Conservation (phyloP, 2,329 filamentous ascomycete species). For the Bipolaris victoriae region DNA sequence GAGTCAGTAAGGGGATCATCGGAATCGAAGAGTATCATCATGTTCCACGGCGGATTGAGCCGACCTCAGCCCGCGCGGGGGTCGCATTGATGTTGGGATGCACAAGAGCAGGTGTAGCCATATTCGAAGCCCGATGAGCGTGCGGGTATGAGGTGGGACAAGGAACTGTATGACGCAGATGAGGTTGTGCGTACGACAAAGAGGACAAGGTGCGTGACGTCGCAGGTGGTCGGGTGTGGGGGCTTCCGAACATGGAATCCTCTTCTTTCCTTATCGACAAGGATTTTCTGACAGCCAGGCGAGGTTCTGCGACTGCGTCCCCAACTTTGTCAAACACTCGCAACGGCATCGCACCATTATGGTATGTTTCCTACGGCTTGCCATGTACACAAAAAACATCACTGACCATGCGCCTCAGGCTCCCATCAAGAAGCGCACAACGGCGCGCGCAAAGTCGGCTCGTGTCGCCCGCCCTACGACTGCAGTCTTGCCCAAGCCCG, state of each 20-base stretch:
- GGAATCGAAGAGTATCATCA: neutral
- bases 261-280: constrained; percentile 19
- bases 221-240: neutral
- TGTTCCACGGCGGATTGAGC: neutral
- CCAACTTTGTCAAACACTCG: neutral
- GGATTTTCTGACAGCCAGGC: constrained; percentile 7
- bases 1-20: neutral
- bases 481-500: constrained; percentile 28
- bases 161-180: constrained; percentile 1
- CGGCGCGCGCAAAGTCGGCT: constrained; percentile 43
- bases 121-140: neutral
- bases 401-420: constrained; percentile 29
- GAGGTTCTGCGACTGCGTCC: neutral
- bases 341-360: constrained; percentile 7
- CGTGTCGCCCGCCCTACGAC: constrained; percentile 31
- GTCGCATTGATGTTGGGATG: constrained; percentile 1
- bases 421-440: constrained; percentile 47
- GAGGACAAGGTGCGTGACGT: neutral
- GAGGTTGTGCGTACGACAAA: neutral
- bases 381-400: neutral
- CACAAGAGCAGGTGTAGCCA: constrained; percentile 1
- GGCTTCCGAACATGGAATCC: neutral
- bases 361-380: constrained; percentile 11
- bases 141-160: neutral
- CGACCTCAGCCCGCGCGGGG: neutral